Evolutionary conservation across 306 rosid species (phyloP), one percentile per base, ranked within the genome.

Genomic region (Acacia acuminata): DNA sequence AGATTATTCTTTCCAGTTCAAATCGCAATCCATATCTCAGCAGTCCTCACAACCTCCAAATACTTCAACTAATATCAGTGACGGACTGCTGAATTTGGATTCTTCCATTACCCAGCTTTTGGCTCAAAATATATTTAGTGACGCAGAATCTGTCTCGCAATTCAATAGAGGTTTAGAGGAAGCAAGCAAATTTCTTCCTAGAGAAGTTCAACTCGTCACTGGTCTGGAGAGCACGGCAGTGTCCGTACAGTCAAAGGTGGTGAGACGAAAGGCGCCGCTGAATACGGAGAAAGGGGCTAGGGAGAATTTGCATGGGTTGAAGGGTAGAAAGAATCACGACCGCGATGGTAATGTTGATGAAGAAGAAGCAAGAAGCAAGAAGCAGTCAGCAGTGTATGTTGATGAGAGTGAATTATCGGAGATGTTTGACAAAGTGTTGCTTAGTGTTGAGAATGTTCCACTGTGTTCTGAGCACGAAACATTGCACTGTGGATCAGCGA

Each of bases 111-210:
- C 79, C 47, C 88, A 89, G 82, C 82, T 90, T 56, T 70, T 91
- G 87, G 91, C 94, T 76, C 92, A 86, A 65, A 94, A 90, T 83
- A 88, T 92, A 64, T 94, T 87, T 51, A 87, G 88, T 55, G 88
- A 91, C 73, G 90, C 78, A 60, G 88, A 88, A 27, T 92, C 97
- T 53, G 81, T 92, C 60, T 85, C 83, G 82, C 97, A 91, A 83
- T 94, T 92, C 79, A 86, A 68, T 63, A 90, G 87, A 85, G 98
- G 98, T 45, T 77, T 92, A 45, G 98, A 94, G 93, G 97, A 94
- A 82, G 98, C 97, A 53, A 94, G 96, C 19, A 92, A 91, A 86
- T 94, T 94, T 90, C 97, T 94, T 82, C 97, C 97, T 3, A 88
- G 75, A 66, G 71, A 71, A 10, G 69, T 77, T 82, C 89, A 83